Evolutionary conservation across 2,329 filamentous ascomycete species (phyloP), one percentile per base, ranked within the genome.

Genomic region (Aureobasidium leucospermi): DNA sequence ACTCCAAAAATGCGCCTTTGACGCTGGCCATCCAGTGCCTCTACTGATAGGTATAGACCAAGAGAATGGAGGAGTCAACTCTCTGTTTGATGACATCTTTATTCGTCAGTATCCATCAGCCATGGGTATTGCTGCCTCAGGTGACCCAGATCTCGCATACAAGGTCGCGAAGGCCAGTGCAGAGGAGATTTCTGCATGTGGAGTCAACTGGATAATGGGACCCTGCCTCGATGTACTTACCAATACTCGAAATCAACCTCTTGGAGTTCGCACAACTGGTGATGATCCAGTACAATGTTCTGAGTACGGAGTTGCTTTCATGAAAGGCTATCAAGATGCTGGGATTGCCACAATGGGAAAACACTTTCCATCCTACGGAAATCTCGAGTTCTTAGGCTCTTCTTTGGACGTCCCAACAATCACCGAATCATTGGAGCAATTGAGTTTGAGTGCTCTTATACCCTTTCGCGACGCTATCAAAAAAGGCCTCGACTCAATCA

Each of bases 61-160:
- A 71, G 94, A 99, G 73, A 97, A 99, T 84, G 94, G 94, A 64
- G 92, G 93, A 3, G 93, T 96, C 72, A 97, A 96, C 76, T 96
- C 90, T 74, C 81, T 97, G 2, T 96, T 95, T 69, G 93, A 97
- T 71, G 91, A 96, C 67, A 90, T 94, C 68, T 94, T 92, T 71
- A 93, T 97, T 66, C 91, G 90, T 65, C 94, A 97, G 71, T 99
- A 96, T 66, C 94, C 94, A 8, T 96, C 92, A 69, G 89, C 93
- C 63, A 97, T 99, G 93, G 93, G 92, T 11, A 82, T 96, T 62
- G 91, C 93, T n/a, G 94, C 94, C 23, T 91, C 92, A 4, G 90
- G 92, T 28, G 92, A 87, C 10, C 86, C 86, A 38, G 85, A 94
- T 10, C 78, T 97, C 58, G 90, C 93, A 6, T 96, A 93, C 70